Evolutionary conservation across 192 early-diverging fungal species (phyloP).

Genomic region (Entomortierella lignicola): DNA sequence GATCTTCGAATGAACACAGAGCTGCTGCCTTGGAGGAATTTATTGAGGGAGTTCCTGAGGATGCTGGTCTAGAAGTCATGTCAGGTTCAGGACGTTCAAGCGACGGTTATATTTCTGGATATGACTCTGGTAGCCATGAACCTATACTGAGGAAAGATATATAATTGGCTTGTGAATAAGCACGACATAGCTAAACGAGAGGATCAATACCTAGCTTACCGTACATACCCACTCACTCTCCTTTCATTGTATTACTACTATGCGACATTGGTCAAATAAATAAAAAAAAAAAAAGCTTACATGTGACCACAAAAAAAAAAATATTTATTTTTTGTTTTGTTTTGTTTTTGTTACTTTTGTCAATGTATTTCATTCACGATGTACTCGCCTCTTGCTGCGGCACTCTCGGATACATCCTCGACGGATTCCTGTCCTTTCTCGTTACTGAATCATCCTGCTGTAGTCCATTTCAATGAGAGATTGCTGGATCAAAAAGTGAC

Average conservation of each 20-base stretch:
- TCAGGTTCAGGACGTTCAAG: constrained; percentile 8
- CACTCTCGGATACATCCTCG: neutral
- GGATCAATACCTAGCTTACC: neutral
- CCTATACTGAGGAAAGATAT: constrained; percentile 33
- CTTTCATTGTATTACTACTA: neutral
- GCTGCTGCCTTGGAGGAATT: constrained; percentile 53
- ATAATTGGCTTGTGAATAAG: neutral
- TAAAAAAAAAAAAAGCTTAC: no score
- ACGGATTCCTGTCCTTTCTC: neutral
- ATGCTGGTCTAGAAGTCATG: constrained; percentile 56
- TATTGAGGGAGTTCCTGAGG: constrained; percentile 63
- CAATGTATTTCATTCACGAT: neutral
- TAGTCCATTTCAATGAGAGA: constrained; percentile 3
- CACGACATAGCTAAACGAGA: no score
- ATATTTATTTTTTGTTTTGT: no score
- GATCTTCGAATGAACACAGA: constrained; percentile 39
- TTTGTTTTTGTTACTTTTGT: neutral
- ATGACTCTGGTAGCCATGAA: constrained; percentile 24
- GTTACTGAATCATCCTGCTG: constrained; percentile 21
- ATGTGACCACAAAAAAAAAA: no score
- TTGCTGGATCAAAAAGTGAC: neutral
- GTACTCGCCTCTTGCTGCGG: neutral
- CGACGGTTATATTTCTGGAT: constrained; percentile 22
- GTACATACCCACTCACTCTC: neutral
- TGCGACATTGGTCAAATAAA: neutral